Conservation (phyloP, 2,329 filamentous ascomycete genomes). For the Diaporthe vexans region DNA sequence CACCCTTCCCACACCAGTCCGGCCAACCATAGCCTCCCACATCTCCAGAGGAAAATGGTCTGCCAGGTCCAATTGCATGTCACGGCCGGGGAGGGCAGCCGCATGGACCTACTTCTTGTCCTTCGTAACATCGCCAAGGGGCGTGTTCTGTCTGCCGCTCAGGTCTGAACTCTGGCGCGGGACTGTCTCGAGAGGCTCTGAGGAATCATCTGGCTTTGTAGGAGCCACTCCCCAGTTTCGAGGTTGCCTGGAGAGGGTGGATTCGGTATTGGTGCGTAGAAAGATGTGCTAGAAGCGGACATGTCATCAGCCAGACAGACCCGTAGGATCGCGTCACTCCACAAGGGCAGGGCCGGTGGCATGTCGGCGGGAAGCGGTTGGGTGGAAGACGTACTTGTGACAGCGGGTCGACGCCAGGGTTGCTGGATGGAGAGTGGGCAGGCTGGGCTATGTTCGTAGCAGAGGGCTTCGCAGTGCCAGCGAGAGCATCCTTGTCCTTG, state of each 20-base stretch:
- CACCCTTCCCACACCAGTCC: neutral
- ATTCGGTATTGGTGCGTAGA: slow-evolving; percentile 75
- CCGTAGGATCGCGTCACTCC: neutral
- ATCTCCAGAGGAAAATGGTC: neutral
- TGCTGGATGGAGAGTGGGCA: slow-evolving; percentile 6
- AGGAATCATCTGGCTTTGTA: slow-evolving; percentile 64
- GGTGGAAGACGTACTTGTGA: slow-evolving; percentile 38
- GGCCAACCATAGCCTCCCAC: neutral
- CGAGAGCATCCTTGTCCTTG: slow-evolving; percentile 35
- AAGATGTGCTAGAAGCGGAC: slow-evolving; percentile 67
- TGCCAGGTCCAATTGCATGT: neutral
- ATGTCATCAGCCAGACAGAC: slow-evolving; percentile 33
- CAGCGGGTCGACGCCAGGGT: slow-evolving; percentile 40
- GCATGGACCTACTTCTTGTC: slow-evolving; percentile 74
- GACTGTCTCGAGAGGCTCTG: slow-evolving; percentile 52
- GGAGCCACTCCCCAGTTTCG: slow-evolving; percentile 62
- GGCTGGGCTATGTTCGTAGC: slow-evolving; percentile 15
- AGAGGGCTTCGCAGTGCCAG: slow-evolving; percentile 21
- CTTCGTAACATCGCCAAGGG: slow-evolving; percentile 59
- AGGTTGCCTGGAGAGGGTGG: slow-evolving; percentile 63
- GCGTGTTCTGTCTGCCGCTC: slow-evolving; percentile 51
- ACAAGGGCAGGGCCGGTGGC: neutral
- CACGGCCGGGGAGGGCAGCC: neutral
- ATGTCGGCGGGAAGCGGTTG: neutral
- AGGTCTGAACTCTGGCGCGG: slow-evolving; percentile 59